Conservation (phyloP, 495 filamentous ascomycete species). For the Penicillium maclennaniae region DNA sequence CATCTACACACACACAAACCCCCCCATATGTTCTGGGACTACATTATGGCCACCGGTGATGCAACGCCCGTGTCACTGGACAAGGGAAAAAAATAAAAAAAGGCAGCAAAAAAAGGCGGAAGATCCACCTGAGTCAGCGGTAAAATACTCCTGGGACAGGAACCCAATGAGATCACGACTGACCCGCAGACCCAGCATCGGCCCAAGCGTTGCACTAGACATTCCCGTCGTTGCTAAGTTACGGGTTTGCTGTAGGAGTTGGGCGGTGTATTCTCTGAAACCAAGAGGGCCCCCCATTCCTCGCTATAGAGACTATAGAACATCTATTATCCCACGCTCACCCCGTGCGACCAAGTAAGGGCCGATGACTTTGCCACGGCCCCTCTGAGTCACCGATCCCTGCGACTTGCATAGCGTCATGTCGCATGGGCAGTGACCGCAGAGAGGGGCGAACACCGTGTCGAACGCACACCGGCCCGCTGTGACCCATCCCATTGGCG, state of each 20-base stretch:
- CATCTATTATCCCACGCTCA: not conserved
- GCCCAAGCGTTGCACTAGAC: conserved; percentile 16
- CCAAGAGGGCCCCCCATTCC: not conserved
- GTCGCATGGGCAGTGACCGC: conserved; percentile 12
- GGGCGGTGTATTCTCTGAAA: too few relatives aligned
- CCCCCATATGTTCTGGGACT: not conserved
- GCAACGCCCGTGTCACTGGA: conserved; percentile 27
- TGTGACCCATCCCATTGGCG: conserved; percentile 9
- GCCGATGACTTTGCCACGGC: conserved; percentile 13
- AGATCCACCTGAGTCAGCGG: conserved; percentile 19
- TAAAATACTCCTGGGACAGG: not conserved
- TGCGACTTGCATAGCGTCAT: conserved; percentile 29
- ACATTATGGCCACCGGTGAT: conserved; percentile 17
- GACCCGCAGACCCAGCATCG: not conserved
- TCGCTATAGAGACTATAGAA: not conserved
- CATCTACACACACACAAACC: too few relatives aligned
- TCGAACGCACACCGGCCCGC: conserved; percentile 6
- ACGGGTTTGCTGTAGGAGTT: not conserved
- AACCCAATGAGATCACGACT: not conserved
- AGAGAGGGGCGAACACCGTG: conserved; percentile 9
- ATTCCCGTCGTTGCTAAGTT: conserved; percentile 26
- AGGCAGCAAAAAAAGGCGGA: conserved; percentile 20
- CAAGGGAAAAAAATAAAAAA: conserved; percentile 17
- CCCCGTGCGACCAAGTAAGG: conserved; percentile 31
- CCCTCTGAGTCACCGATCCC: conserved; percentile 28